Conservation (phyloP, 148 eudicot species). For the Beta vulgaris region DNA sequence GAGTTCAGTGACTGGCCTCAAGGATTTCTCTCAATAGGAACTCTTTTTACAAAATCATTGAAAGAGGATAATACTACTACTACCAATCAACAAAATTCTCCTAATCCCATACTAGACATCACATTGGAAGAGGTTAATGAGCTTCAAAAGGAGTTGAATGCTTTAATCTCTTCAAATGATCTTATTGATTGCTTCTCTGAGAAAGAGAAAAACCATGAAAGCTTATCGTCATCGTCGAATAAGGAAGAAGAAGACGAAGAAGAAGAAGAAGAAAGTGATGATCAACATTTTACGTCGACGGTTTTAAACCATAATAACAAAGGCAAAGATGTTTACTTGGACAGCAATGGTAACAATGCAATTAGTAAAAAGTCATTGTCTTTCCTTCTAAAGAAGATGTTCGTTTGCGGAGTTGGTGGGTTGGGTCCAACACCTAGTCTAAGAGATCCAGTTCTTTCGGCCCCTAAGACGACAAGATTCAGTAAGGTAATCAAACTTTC, state of each 20-base stretch:
- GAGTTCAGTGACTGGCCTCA: conserved; percentile 86
- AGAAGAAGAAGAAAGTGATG: conserved; percentile 16
- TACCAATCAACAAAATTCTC: conserved; percentile 6
- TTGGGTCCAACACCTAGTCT: conserved; percentile 37
- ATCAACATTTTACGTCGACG: conserved; percentile 16
- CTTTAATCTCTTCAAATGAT: conserved; percentile 21
- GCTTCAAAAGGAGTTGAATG: conserved; percentile 42
- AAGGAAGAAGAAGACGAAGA: conserved; percentile 10
- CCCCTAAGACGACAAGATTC: conserved; percentile 51
- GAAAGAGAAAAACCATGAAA: not conserved
- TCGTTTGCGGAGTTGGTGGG: conserved; percentile 41
- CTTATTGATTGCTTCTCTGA: conserved; percentile 16
- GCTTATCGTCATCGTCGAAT: not conserved
- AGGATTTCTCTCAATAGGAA: conserved; percentile 70
- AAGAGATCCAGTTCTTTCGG: conserved; percentile 47
- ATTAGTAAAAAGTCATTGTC: conserved; percentile 59
- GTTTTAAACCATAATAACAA: conserved; percentile 26
- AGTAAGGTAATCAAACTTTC: conserved; percentile 51
- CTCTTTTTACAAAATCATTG: conserved; percentile 46
- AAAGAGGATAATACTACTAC: conserved; percentile 23
- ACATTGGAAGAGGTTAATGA: conserved; percentile 39
- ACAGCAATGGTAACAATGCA: conserved; percentile 23
- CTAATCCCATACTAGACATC: conserved; percentile 17
- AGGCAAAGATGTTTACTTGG: conserved; percentile 32
- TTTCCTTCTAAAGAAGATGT: conserved; percentile 67